These are phyloP conservation scores for Fusarium globosum DNA, from an alignment of 2,329 filamentous ascomycete genomes.

Conservation along the genomic window DNA sequence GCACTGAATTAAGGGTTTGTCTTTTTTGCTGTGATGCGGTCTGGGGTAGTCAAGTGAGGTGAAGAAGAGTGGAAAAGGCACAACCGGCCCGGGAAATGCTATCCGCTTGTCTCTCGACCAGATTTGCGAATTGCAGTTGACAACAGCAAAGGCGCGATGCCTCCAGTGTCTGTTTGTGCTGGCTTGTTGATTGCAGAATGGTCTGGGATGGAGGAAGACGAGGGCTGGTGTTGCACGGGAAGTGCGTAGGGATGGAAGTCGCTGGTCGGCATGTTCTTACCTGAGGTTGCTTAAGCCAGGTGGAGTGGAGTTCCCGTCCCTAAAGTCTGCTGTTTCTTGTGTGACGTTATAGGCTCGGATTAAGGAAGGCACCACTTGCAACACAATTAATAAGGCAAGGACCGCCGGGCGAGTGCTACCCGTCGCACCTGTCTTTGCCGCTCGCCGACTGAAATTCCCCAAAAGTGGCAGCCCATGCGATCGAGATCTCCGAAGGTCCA, in stretches of 20 bases:
- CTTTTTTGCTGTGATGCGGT: slow-evolving; percentile 28
- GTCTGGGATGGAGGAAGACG: slow-evolving; percentile 20
- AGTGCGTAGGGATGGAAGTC: slow-evolving; percentile 7
- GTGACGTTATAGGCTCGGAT: slow-evolving; percentile 39
- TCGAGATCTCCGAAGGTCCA: slow-evolving; percentile 25
- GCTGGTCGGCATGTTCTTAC: slow-evolving; percentile 3
- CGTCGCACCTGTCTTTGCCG: slow-evolving; percentile 22
- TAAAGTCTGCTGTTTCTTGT: slow-evolving; percentile 31
- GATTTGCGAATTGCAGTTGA: slow-evolving; percentile 24
- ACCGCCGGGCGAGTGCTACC: slow-evolving; percentile 15
- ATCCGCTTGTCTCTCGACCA: slow-evolving; percentile 14
- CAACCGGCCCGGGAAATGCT: slow-evolving; percentile 16
- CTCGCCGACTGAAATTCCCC: slow-evolving; percentile 6
- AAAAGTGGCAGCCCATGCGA: slow-evolving; percentile 17
- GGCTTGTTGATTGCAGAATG: slow-evolving; percentile 13
- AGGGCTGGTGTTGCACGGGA: slow-evolving; percentile 21
- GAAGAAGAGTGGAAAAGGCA: slow-evolving; percentile 2
- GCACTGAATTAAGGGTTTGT: slow-evolving; percentile 31
- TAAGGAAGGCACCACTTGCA: slow-evolving; percentile 25
- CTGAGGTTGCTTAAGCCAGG: slow-evolving; percentile 19
- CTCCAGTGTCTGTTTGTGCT: slow-evolving; percentile 16
- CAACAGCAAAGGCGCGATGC: slow-evolving; percentile 14
- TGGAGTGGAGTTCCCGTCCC: slow-evolving; percentile 27
- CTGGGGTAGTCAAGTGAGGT: slow-evolving; percentile 21
- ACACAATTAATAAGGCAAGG: slow-evolving; percentile 16